Base-by-base conservation (phyloP, 495 filamentous ascomycete genomes). In the Neurospora sp. region DNA sequence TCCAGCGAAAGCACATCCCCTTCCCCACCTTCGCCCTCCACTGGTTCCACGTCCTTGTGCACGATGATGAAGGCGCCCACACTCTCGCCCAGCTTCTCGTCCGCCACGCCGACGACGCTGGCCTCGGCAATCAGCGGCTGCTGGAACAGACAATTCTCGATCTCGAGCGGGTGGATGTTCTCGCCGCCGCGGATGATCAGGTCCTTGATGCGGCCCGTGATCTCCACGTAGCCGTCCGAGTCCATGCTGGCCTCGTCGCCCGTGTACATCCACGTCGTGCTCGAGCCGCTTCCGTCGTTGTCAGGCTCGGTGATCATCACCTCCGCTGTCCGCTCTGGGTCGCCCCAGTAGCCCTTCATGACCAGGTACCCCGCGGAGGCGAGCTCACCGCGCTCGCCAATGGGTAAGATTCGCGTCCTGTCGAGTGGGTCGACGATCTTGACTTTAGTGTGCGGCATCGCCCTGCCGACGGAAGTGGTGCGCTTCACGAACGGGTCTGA, bases 171-270 rank as follows among this genome's bases (percentile, higher is more conserved):
- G 78, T 97, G 93, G 75, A 99, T 97, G 77, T 99, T 99, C 80
- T 98, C 96, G 3, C 96, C 95, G 20, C 93, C 96, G 37, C 92
- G 87, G 76, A 99, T 98, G 71, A 99, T 85, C 72, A 98, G 79
- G 78, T 99, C 96, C 82, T 98, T 98, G 76, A 96, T 92, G 16
- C 93, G 77, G 16, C 85, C 85, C 39, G 86, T 87, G 70, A 88
- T 88, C 74, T 85, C 85, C 7, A 93, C 85, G 77, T 90, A 93
- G 27, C 91, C 91, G 7, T 90, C 81, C 18, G 73, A 81, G 73
- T 96, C 93, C 88, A 99, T 95, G 53, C 85, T 83, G n/a, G 93
- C 96, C 82, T 99, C 96, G 77, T 99, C 96, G 20, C 96, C 95
- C 2, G 91, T 96, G 74, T 88, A 82, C 82, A 85, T 85, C 86